Percentiles rank a stretch among this genome's conserved stretches.
phyloP scores from a whole-genome alignment of 2,329 filamentous ascomycete species.

The Stemphylium beticola region DNA sequence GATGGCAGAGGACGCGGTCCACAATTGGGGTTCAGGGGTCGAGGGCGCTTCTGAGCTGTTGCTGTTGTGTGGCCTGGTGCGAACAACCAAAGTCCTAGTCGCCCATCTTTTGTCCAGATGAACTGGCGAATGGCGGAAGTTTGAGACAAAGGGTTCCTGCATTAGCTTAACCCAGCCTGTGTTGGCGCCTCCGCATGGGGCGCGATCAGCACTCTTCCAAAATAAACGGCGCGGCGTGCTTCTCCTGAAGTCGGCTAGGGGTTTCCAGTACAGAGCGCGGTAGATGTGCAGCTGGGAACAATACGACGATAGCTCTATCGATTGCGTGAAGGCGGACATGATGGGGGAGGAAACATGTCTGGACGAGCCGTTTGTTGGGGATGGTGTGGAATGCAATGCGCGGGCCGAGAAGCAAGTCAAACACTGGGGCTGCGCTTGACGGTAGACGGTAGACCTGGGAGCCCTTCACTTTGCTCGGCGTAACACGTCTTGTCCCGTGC shows the following conservation, averaged over 20 bases:
- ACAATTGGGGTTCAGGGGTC: conserved; percentile 23
- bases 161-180: conserved; percentile 11
- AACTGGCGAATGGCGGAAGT: conserved; percentile 27
- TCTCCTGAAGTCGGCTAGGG: conserved; percentile 23
- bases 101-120: conserved; percentile 21
- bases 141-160: conserved; percentile 28
- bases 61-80: conserved; percentile 20
- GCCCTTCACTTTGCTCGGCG: conserved; percentile 20
- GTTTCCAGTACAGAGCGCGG: conserved; percentile 11
- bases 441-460: conserved; percentile 13
- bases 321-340: conserved; percentile 7
- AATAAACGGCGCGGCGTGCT: conserved; percentile 29
- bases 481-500: conserved; percentile 28
- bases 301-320: conserved; percentile 15
- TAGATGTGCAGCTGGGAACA: conserved; percentile 13
- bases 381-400: conserved; percentile 16
- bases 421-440: conserved; percentile 32
- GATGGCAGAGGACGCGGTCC: neutral
- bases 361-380: neutral
- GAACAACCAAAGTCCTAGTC: conserved; percentile 18
- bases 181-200: conserved; percentile 13
- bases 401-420: conserved; percentile 25
- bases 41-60: conserved; percentile 24
- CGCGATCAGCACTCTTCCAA: conserved; percentile 21
- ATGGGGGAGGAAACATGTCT: neutral